phyloP scores from a whole-genome alignment of 441 rosid genomes.

The Codiaeum variegatum region DNA sequence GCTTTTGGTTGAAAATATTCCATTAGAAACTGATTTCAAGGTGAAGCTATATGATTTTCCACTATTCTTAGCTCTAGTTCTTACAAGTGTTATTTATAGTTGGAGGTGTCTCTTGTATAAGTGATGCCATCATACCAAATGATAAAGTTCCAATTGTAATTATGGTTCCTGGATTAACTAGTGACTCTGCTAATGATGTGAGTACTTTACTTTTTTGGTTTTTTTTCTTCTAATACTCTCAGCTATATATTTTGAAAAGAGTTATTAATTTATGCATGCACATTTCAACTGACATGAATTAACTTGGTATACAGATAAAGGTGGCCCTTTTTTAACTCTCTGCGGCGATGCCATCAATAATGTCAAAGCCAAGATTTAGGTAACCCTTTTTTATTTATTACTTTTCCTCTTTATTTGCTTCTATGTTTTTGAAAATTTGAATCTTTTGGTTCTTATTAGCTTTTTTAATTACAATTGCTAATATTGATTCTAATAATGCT shows the following conservation, averaged over 20 bases:
- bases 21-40: neutral
- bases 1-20: neutral
- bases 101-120: slow-evolving; percentile 17
- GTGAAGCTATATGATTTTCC: neutral
- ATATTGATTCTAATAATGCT: neutral
- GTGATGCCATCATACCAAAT: slow-evolving; percentile 21
- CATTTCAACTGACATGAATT: neutral
- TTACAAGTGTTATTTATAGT: slow-evolving; percentile 27
- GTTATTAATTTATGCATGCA: neutral
- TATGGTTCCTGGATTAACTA: slow-evolving; percentile 54
- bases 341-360: slow-evolving; percentile 82
- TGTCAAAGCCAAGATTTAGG: slow-evolving; percentile 86
- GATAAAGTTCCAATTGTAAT: slow-evolving; percentile 39
- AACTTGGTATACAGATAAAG: too few species aligned
- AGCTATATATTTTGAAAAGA: neutral
- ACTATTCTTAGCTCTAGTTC: slow-evolving; percentile 1
- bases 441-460: neutral
- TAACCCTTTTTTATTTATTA: neutral
- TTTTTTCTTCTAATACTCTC: too few species aligned
- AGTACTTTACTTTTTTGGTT: slow-evolving; percentile 19
- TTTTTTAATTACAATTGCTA: neutral
- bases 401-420: neutral
- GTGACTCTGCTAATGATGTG: slow-evolving; percentile 47
- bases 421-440: neutral
- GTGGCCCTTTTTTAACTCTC: too few species aligned